phyloP scores from a whole-genome alignment of 371 early-diverging fungal species.

The Phascolomyces articulosus region DNA sequence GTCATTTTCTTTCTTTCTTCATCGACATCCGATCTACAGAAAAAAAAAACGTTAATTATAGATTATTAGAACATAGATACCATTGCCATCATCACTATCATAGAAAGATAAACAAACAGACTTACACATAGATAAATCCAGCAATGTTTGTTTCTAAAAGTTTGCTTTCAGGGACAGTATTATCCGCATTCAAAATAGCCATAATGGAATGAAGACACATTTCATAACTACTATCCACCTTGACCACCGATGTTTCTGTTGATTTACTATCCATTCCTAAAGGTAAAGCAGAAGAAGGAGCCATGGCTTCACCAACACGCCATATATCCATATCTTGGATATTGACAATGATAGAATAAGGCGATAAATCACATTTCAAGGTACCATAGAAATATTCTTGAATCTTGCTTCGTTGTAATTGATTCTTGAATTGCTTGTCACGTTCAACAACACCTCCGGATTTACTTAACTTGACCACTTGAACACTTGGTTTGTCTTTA shows the following conservation, averaged over 20 bases:
- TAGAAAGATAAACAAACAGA: neutral
- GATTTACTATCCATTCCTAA: constrained; percentile 83
- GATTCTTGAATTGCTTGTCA: constrained; percentile 70
- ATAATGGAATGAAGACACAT: constrained; percentile 87
- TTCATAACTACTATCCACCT: constrained; percentile 80
- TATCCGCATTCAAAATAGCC: constrained; percentile 78
- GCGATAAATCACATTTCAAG: constrained; percentile 70
- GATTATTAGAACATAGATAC: neutral
- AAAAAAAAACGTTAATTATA: too few species aligned
- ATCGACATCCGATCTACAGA: constrained; percentile 81
- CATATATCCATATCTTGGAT: constrained; percentile 80
- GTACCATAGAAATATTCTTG: constrained; percentile 96
- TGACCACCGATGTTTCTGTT: constrained; percentile 78
- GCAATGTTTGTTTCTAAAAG: constrained; percentile 74
- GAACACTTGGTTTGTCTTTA: constrained; percentile 47
- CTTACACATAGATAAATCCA: constrained; percentile 91
- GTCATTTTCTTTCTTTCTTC: constrained; percentile 79
- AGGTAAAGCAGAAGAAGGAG: constrained; percentile 93
- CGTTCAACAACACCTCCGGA: constrained; percentile 95
- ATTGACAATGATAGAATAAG: constrained; percentile 81
- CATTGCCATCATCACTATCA: neutral
- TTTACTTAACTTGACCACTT: constrained; percentile 85
- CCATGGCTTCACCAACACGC: constrained; percentile 86
- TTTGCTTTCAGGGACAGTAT: constrained; percentile 59
- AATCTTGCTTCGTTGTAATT: constrained; percentile 75